Base-by-base conservation (phyloP, 2,329 filamentous ascomycete species). In the Aspergillus ustus region DNA sequence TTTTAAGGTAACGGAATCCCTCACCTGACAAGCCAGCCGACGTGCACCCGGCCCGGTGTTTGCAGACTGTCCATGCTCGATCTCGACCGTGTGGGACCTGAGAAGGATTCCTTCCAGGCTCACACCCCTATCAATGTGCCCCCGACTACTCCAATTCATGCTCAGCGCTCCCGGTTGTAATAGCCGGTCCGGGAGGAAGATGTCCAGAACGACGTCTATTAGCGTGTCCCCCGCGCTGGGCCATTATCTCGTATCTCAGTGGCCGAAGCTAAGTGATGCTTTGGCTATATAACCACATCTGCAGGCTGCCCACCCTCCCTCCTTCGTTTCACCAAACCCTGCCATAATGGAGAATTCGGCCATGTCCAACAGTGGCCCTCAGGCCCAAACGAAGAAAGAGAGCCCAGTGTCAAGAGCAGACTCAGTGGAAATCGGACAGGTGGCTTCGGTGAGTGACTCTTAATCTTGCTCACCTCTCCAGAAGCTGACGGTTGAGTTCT, bases 341-440 rank as follows among this genome's bases (percentile, higher is more conserved):
- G 4, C 29, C n/a, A 4, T 6, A 28, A 56, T 48, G 53, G 53
- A 46, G 52, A 55, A 48, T 31, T 3, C 28, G 13, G 28, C 44
- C 1, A 49, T 25, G 34, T 40, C 44, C 28, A 49, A n/a, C 44
- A 49, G 53, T 48, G 29, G 37, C 53, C 7, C 19, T 13, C 53
- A 56, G 7, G 5, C 17, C 9, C 19, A 19, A 13, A 28, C 44
- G 6, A 57, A 57, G 15, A 50, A 57, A 43, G 54, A 29, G 1
- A 50, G 1, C 4, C 19, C 53, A 7, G 43, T 57, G 31, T 19
- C 54, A 15, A 57, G 22, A 48, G 20, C 22, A 43, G 45, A 43
- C 9, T 57, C 45, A 5, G 31, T 57, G 2, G 45, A 43, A 11
- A 57, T 57, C 29, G 54, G 46, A 4, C 31, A 57, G 9, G 54